Evolutionary conservation across 2,329 filamentous ascomycete species (phyloP).

Genomic region (Aspergillus bombycis): DNA sequence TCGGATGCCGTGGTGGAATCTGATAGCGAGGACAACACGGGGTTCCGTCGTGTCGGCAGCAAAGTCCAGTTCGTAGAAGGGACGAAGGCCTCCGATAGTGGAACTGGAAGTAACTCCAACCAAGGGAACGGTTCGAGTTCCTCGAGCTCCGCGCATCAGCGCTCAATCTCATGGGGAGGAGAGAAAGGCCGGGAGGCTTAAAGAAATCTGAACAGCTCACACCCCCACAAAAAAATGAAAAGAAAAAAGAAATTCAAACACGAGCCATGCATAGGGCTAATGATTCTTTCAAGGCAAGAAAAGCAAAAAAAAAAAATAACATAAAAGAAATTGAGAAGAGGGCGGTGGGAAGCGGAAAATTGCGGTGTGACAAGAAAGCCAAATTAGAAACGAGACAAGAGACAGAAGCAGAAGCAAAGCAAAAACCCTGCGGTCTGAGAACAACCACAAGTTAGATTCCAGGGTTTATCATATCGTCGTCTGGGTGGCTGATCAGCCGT

Average conservation of each 20-base stretch:
- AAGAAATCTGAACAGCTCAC: conserved; percentile 9
- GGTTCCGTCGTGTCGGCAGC: conserved; percentile 22
- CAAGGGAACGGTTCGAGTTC: conserved; percentile 21
- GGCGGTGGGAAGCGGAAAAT: not conserved
- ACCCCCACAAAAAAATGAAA: not conserved
- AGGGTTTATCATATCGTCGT: not conserved
- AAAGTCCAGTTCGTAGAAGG: conserved; percentile 41
- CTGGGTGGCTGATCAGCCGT: not conserved
- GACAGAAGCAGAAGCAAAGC: not conserved
- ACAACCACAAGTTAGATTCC: not conserved
- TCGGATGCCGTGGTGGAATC: conserved; percentile 22
- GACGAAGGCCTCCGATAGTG: conserved; percentile 30
- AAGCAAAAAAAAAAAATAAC: not conserved
- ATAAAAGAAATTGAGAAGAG: not conserved
- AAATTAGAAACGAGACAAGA: not conserved
- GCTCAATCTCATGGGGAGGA: conserved; percentile 46
- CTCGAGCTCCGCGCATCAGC: conserved; percentile 26
- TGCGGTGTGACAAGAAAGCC: not conserved
- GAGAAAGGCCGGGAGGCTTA: conserved; percentile 38
- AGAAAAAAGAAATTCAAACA: not conserved
- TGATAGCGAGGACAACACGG: conserved; percentile 28
- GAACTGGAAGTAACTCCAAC: conserved; percentile 14
- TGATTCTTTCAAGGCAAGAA: not conserved
- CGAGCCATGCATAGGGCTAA: not conserved
- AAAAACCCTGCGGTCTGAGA: not conserved